Evolutionary conservation across 2,329 filamentous ascomycete genomes (phyloP), one percentile per base, ranked within the genome.

Genomic region (Xylaria sp.): DNA sequence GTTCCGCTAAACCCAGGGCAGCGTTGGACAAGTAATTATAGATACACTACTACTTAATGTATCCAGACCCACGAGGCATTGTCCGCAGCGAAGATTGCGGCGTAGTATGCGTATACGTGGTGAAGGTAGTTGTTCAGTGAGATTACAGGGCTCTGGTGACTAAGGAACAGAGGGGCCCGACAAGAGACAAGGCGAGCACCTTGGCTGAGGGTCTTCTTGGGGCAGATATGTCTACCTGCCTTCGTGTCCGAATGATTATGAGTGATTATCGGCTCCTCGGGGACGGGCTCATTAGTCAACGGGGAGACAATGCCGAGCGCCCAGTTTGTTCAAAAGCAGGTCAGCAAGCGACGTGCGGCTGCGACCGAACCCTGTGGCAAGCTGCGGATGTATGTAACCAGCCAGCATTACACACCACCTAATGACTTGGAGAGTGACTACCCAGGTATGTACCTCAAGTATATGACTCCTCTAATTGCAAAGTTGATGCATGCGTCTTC

Each of bases 321-420:
- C 51, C 60, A 62, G 59, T 62, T 59, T 48, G 65, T 62, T 64
- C 41, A 39, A 44, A 46, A 48, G 63, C 25, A 37, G 48, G 63
- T 25, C 51, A 66, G 60, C 64, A 67, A 61, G 69, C 66, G 67
- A 51, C 48, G 57, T 72, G 69, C 67, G 52, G 67, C 69, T 70
- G 65, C 51, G 59, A 69, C 64, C 61, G 63, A 65, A 65, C 57
- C 54, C 63, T 67, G 67, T 60, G 69, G 62, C 58, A 60, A 56
- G 62, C 66, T 63, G 62, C 54, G 69, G 50, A 57, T 61, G 59
- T 63, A 59, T 55, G 67, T 66, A 51, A 25, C 64, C 63, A 69
- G 54, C 69, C 66, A 57, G 52, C 65, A 65, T 62, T 65, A 68
- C 61, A 59, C 56, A 66, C 64, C 65, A 64, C 51, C 54, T 46